Evolutionary conservation across 345 rosid species (phyloP).

Genomic region (Eucalyptus erythrocorys): DNA sequence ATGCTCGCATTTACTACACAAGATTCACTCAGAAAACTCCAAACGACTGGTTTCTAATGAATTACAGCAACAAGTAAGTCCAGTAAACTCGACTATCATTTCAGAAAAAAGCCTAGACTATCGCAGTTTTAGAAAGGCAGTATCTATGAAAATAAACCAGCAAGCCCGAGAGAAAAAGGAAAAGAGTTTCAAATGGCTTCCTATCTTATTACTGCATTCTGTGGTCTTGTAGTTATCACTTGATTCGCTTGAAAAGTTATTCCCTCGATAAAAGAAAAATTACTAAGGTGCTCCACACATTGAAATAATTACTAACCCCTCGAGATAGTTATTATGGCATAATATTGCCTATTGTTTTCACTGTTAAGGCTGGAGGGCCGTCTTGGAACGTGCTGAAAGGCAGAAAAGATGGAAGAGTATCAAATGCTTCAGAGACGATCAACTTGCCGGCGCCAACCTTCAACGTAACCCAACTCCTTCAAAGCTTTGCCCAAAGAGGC

Average conservation of each 20-base stretch:
- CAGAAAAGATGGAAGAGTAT: slow-evolving; percentile 68
- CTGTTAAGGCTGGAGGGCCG: slow-evolving; percentile 62
- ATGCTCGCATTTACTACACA: background rate
- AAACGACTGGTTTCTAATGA: background rate
- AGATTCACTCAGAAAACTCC: background rate
- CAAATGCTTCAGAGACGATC: slow-evolving; percentile 47
- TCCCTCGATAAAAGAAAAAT: background rate
- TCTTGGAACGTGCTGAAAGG: slow-evolving; percentile 61
- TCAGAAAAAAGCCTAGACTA: background rate
- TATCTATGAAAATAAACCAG: background rate
- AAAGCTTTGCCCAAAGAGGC: slow-evolving; percentile 57
- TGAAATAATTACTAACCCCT: background rate
- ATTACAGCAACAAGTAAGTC: background rate
- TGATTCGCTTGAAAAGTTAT: background rate
- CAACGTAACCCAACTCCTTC: slow-evolving; percentile 54
- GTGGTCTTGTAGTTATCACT: background rate
- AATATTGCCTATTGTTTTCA: background rate
- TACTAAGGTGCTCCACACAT: background rate
- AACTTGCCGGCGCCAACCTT: slow-evolving; percentile 68
- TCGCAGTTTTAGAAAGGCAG: background rate
- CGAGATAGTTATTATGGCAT: background rate
- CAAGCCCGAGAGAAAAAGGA: background rate
- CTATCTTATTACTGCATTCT: background rate
- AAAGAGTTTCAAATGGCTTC: background rate
- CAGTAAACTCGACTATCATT: background rate